These are phyloP conservation scores for Olyra latifolia DNA, from an alignment of 176 grass and related monocot genomes.

Conservation along the genomic window DNA sequence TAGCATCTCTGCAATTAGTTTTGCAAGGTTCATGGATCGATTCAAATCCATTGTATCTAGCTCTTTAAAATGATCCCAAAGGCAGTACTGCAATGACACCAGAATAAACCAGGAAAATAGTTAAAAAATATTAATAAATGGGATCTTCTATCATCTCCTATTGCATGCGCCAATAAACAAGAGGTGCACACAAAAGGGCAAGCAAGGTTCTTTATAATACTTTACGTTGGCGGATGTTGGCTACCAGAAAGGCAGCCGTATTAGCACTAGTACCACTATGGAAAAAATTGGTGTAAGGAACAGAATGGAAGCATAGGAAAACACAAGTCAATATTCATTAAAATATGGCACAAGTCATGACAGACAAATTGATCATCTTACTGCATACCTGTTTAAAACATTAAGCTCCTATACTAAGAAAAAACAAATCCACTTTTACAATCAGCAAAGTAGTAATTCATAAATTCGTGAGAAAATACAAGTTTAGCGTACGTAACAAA, in stretches of 20 bases:
- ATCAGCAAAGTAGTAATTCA: not conserved
- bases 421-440: not conserved
- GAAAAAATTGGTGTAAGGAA: not conserved
- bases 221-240: not conserved
- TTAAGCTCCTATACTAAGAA: not conserved
- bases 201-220: not conserved
- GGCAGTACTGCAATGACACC: constrained; percentile 55
- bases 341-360: not conserved
- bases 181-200: not conserved
- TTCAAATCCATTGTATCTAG: constrained; percentile 73
- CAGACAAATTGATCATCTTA: not conserved
- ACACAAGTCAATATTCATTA: not conserved
- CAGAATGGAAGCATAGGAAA: not conserved
- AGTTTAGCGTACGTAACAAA: constrained; percentile 10
- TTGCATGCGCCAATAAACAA: not conserved
- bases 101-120: constrained; percentile 31
- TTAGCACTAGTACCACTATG: not conserved
- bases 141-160: not conserved
- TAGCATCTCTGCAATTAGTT: constrained; percentile 74
- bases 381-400: not conserved
- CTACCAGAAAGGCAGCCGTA: not conserved
- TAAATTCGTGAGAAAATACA: not conserved
- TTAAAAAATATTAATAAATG: not conserved
- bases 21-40: constrained; percentile 77
- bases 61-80: constrained; percentile 97